Base-by-base conservation (phyloP, 768 basidiomycete genomes). In the Russula sp. region DNA sequence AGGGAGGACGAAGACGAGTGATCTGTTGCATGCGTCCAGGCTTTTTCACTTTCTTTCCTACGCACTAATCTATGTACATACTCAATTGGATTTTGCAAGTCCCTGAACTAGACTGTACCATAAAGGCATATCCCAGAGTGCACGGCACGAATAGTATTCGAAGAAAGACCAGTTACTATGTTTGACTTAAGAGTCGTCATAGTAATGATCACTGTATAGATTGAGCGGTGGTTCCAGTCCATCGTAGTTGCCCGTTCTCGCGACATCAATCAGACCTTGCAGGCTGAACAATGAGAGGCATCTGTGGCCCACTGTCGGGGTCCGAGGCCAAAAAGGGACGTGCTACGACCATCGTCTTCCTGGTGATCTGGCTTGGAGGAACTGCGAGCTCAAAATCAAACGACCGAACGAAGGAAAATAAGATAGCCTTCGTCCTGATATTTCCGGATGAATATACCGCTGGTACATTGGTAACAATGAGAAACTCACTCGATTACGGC, bases 1-100 rank as follows among this genome's bases (percentile, higher is more conserved):
- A 78, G 77, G 16, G 75, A 75, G 22, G 68, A 86, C 20, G 85
- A 86, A 13, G 58, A 61, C 6, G 46, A 63, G 7, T 57, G 55
- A 29, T 29, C 25, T 29, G 25, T 29, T 29, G 25, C 25, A 29
- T 29, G 25, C 3, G 43, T n/a, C 18, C 18, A n/a, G 6, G 4
- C 36, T 6, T 5, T 8, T 59, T 13, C 13, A 14, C 4, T 25
- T 46, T 38, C 42, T 22, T 50, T 14, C 16, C 29, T 60, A 29
- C 45, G 2, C 38, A 38, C 32, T 7, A 34, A 46, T 38, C 41
- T 42, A 18, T 7, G 5, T 53, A 45, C 49, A 50, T 29, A 34
- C 35, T 6, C 46, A 13, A 14, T 25, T 14, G 22, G 14, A 47
- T 13, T 25, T 50, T 29, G 9, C n/a, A 43, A n/a, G n/a, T 43